Evolutionary conservation across 129 eudicot genomes (phyloP).

Genomic region (Pulicaria dysenterica): DNA sequence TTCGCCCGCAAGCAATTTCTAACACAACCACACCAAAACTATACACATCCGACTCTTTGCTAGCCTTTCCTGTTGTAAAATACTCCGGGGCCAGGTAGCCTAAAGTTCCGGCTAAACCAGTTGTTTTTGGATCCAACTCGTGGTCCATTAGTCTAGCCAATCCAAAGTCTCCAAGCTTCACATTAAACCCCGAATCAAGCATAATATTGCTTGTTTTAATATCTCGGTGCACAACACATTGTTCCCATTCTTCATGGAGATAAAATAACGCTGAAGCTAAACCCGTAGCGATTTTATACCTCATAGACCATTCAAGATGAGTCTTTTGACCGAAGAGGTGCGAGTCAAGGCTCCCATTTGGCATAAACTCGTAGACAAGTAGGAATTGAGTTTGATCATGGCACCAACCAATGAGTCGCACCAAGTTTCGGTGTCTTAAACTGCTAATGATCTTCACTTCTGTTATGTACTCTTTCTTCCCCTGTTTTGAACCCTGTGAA

Average conservation of each 20-base stretch:
- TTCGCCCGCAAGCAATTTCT: constrained; percentile 53
- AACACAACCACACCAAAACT: constrained; percentile 62
- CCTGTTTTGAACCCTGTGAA: constrained; percentile 62
- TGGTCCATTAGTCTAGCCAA: constrained; percentile 66
- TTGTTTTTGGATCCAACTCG: constrained; percentile 54
- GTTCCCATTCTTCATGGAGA: constrained; percentile 72
- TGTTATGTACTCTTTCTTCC: constrained; percentile 54
- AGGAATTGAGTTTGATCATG: constrained; percentile 57
- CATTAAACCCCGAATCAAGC: constrained; percentile 64
- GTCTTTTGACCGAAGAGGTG: constrained; percentile 49
- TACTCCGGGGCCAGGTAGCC: constrained; percentile 72
- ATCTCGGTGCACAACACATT: constrained; percentile 71
- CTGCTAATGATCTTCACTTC: constrained; percentile 63
- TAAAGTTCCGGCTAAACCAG: constrained; percentile 57
- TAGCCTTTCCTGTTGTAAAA: constrained; percentile 48
- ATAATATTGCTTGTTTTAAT: constrained; percentile 69
- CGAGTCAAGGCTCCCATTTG: constrained; percentile 62
- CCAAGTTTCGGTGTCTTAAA: constrained; percentile 61
- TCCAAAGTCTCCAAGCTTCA: constrained; percentile 74
- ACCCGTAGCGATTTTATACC: constrained; percentile 57
- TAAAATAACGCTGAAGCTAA: constrained; percentile 61
- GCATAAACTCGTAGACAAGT: constrained; percentile 67
- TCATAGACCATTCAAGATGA: constrained; percentile 47
- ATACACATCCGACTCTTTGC: constrained; percentile 60
- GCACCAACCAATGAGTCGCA: constrained; percentile 71